Evolutionary conservation across 495 filamentous ascomycete species (phyloP).

Genomic region (Usnea hakonensis): DNA sequence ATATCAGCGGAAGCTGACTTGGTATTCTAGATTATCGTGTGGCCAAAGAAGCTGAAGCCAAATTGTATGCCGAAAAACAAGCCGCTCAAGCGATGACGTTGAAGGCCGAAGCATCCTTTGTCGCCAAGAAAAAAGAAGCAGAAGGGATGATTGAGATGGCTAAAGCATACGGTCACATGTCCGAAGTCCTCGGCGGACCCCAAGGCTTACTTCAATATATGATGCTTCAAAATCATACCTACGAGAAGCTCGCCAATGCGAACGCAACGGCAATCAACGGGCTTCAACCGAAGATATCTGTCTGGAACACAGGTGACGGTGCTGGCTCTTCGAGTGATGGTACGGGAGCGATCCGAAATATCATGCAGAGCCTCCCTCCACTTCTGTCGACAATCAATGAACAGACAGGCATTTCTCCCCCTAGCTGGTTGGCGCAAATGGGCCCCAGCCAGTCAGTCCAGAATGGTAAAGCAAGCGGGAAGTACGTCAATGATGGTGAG

Average conservation of each 20-base stretch:
- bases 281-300: constrained; percentile 76
- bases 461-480: background rate
- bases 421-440: constrained; percentile 57
- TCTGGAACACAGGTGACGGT: constrained; percentile 68
- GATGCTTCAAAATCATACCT: constrained; percentile 40
- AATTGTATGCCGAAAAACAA: constrained; percentile 26
- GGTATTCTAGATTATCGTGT: constrained; percentile 1
- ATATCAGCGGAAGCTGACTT: background rate
- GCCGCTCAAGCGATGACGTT: constrained; percentile 39
- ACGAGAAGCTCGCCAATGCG: constrained; percentile 35
- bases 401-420: constrained; percentile 69
- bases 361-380: constrained; percentile 73
- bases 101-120: constrained; percentile 55
- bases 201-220: constrained; percentile 65
- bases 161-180: constrained; percentile 61
- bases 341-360: constrained; percentile 44
- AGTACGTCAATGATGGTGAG: background rate
- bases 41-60: constrained; percentile 21
- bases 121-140: constrained; percentile 60
- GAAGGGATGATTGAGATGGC: constrained; percentile 68
- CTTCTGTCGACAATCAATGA: constrained; percentile 75
- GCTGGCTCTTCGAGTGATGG: constrained; percentile 34
- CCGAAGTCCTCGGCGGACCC: constrained; percentile 65
- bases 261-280: constrained; percentile 62
- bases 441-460: background rate